Percentiles rank a stretch among this genome's conserved stretches.
phyloP scores from a whole-genome alignment of 306 rosid species.

The Comarum palustre region DNA sequence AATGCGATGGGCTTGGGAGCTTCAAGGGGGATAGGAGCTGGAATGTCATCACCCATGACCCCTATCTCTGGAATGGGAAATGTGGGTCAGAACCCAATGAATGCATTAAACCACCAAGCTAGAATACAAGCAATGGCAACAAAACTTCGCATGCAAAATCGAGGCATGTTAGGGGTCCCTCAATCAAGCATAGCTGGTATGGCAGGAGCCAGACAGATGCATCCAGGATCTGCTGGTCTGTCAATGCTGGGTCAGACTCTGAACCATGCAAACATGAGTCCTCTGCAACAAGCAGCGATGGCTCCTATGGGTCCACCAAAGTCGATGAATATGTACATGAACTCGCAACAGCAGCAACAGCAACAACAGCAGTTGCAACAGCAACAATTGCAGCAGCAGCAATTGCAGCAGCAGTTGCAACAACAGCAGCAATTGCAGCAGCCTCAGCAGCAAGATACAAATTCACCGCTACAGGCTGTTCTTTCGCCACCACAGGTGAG shows the following conservation, averaged over 20 bases:
- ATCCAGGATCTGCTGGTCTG: slow-evolving; percentile 54
- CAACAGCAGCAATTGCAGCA: slow-evolving; percentile 27
- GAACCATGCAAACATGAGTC: slow-evolving; percentile 51
- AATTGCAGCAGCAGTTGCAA: slow-evolving; percentile 28
- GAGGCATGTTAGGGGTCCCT: slow-evolving; percentile 53
- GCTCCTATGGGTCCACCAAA: slow-evolving; percentile 91
- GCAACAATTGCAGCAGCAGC: slow-evolving; percentile 37
- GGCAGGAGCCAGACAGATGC: slow-evolving; percentile 70
- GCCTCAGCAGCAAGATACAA: slow-evolving; percentile 71
- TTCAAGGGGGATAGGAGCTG: slow-evolving; percentile 72
- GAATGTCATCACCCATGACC: slow-evolving; percentile 73
- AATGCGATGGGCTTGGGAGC: slow-evolving; percentile 71
- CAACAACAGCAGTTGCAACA: slow-evolving; percentile 34
- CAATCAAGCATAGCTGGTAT: slow-evolving; percentile 64
- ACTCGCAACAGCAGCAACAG: slow-evolving; percentile 52
- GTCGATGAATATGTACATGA: slow-evolving; percentile 61
- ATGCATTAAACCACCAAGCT: slow-evolving; percentile 51
- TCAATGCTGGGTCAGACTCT: slow-evolving; percentile 67
- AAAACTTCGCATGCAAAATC: slow-evolving; percentile 44
- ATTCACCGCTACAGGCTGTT: slow-evolving; percentile 69
- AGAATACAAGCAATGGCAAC: slow-evolving; percentile 39
- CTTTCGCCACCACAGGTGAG: slow-evolving; percentile 88
- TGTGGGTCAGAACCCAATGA: slow-evolving; percentile 71
- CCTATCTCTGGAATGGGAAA: slow-evolving; percentile 77
- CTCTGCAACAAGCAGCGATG: slow-evolving; percentile 61